Conservation (phyloP, 495 filamentous ascomycete genomes). For the Bryoglossum gracile region DNA sequence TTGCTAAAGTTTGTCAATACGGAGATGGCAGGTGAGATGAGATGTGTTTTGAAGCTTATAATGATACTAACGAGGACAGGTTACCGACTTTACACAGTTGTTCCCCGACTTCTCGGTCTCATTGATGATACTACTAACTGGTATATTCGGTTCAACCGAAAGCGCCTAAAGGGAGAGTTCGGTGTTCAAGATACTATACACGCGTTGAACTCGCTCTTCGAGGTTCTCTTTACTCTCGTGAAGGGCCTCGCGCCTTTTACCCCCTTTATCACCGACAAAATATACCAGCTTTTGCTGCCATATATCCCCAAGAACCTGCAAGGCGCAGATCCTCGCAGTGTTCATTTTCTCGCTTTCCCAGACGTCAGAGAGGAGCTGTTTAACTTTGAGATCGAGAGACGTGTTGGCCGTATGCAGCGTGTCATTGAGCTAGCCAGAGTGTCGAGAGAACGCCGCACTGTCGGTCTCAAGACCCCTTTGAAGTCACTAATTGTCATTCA, state of each 20-base stretch:
- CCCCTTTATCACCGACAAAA: conserved; percentile 90
- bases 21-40: conserved; percentile 71
- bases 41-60: not conserved
- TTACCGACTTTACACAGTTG: conserved; percentile 90
- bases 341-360: conserved; percentile 90
- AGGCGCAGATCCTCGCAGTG: conserved; percentile 66
- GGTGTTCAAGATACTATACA: conserved; percentile 82
- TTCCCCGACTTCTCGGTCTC: conserved; percentile 76
- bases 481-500: conserved; percentile 90
- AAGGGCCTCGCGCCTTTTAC: conserved; percentile 89
- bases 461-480: conserved; percentile 84
- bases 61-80: conserved; percentile 28
- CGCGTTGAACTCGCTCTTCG: conserved; percentile 93
- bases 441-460: conserved; percentile 74
- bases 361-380: conserved; percentile 83
- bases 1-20: conserved; percentile 88
- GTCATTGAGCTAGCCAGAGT: conserved; percentile 87
- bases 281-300: conserved; percentile 80
- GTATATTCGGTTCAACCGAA: conserved; percentile 99
- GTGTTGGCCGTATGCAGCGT: conserved; percentile 85
- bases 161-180: conserved; percentile 88
- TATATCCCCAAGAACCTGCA: conserved; percentile 61
- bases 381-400: conserved; percentile 75
- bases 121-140: conserved; percentile 98
- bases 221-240: conserved; percentile 84